A percentile compares a stretch with the other conserved stretches of the same genome.
Conservation (phyloP, 2,329 filamentous ascomycete genomes). For the Fusarium mexicanum region DNA sequence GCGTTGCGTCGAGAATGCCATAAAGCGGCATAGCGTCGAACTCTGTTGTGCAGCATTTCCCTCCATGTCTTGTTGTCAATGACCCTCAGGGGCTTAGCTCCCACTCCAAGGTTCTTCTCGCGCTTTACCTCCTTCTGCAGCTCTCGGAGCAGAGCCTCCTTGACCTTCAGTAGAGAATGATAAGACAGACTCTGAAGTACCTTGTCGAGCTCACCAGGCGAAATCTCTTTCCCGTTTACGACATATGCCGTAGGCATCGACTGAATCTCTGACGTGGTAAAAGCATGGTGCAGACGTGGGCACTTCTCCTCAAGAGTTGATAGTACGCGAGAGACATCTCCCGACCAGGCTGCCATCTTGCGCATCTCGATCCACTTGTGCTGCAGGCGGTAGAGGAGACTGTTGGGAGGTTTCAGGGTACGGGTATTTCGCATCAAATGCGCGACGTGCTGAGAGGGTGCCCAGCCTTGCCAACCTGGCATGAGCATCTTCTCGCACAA, state of each 20-base stretch:
- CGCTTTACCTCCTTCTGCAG: constrained; percentile 29
- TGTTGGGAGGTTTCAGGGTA: constrained; percentile 45
- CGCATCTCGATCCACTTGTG: constrained; percentile 62
- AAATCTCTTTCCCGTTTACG: constrained; percentile 36
- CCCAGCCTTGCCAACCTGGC: constrained; percentile 81
- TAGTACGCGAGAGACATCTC: constrained; percentile 53
- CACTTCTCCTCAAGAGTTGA: constrained; percentile 52
- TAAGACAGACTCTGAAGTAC: constrained; percentile 45
- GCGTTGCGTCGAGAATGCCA: constrained; percentile 36
- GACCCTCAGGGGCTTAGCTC: not conserved
- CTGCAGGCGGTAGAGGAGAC: constrained; percentile 59
- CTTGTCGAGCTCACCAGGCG: constrained; percentile 44
- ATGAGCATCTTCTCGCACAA: constrained; percentile 83
- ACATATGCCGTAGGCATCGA: constrained; percentile 42
- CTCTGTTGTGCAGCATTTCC: constrained; percentile 30
- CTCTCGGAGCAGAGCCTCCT: constrained; percentile 30
- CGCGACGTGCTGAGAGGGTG: constrained; percentile 21
- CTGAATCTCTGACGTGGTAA: constrained; percentile 48
- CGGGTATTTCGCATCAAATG: constrained; percentile 52
- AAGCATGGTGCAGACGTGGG: constrained; percentile 54
- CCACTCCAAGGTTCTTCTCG: constrained; percentile 29
- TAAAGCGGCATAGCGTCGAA: constrained; percentile 28
- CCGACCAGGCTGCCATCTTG: constrained; percentile 59
- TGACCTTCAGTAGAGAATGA: constrained; percentile 44
- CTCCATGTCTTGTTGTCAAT: constrained; percentile 31